These are phyloP conservation scores for Microsporum ferrugineum DNA, from an alignment of 2,329 filamentous ascomycete genomes.

Conservation along the genomic window DNA sequence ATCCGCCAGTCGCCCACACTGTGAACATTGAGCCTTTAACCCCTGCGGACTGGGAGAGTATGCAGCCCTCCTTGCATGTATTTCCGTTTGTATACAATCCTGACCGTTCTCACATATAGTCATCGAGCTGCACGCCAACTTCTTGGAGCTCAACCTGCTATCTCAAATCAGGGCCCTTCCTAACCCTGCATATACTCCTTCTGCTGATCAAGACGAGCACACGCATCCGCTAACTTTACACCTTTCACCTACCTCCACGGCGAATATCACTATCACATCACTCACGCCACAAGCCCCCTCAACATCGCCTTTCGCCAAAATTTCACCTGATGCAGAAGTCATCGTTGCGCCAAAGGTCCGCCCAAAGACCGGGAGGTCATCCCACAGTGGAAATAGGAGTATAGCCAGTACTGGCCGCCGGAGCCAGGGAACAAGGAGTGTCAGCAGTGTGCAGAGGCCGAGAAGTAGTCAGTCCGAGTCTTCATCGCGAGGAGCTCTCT, in stretches of 20 bases:
- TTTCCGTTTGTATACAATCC: neutral
- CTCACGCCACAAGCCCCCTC: conserved; percentile 62
- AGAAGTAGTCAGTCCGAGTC: conserved; percentile 53
- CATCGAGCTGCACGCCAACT: conserved; percentile 92
- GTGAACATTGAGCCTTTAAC: conserved; percentile 95
- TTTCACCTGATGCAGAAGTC: conserved; percentile 87
- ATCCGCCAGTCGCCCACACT: conserved; percentile 82
- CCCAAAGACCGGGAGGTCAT: conserved; percentile 52
- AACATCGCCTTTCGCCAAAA: conserved; percentile 72
- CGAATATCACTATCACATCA: conserved; percentile 75
- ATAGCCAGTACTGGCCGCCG: conserved; percentile 68
- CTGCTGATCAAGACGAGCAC: conserved; percentile 39
- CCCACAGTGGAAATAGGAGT: conserved; percentile 64
- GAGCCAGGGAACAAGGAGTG: conserved; percentile 58
- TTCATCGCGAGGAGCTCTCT: conserved; percentile 44
- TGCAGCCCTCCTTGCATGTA: conserved; percentile 18
- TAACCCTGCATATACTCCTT: conserved; percentile 57
- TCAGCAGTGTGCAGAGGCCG: conserved; percentile 56
- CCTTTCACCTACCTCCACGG: conserved; percentile 87
- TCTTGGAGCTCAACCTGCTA: conserved; percentile 85
- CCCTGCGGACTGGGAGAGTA: conserved; percentile 88
- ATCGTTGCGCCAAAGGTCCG: conserved; percentile 92
- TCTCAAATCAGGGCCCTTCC: conserved; percentile 87
- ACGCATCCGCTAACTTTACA: conserved; percentile 81
- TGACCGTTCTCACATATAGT: conserved; percentile 35